phyloP scores from a whole-genome alignment of 2,329 filamentous ascomycete species.

The Claviceps quebecensis region DNA sequence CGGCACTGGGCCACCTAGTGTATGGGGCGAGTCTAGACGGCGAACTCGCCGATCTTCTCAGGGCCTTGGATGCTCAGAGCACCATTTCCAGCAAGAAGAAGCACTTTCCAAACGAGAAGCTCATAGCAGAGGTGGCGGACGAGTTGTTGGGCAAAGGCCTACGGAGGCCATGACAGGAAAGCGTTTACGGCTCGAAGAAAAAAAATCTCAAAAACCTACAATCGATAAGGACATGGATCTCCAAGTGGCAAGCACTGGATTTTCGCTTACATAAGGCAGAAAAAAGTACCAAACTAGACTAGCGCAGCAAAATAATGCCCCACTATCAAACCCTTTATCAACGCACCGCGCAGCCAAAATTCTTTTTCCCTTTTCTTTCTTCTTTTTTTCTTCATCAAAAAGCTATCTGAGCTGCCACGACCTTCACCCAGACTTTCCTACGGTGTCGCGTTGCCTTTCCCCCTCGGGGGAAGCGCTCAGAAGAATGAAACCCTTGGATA shows the following conservation, averaged over 20 bases:
- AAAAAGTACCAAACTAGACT: conserved; percentile 6
- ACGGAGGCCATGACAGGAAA: conserved; percentile 14
- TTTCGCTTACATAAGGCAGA: neutral
- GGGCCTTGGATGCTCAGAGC: conserved; percentile 59
- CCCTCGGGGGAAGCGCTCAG: conserved; percentile 36
- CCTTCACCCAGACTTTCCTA: conserved; percentile 40
- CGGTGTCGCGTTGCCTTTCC: conserved; percentile 51
- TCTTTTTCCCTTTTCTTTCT: conserved; percentile 22
- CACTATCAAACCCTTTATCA: conserved; percentile 13
- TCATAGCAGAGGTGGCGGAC: conserved; percentile 40
- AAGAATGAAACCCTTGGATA: conserved; percentile 45
- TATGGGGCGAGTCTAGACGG: conserved; percentile 58
- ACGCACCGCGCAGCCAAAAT: conserved; percentile 12
- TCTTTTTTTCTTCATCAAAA: conserved; percentile 44
- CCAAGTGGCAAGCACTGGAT: neutral
- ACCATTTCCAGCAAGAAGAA: conserved; percentile 46
- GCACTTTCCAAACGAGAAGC: conserved; percentile 39
- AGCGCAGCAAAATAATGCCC: conserved; percentile 6
- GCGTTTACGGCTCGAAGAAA: neutral
- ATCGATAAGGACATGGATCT: neutral
- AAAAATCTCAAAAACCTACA: neutral
- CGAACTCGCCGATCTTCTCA: conserved; percentile 66
- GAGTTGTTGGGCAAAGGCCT: conserved; percentile 39
- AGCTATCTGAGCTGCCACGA: conserved; percentile 50
- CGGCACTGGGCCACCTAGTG: conserved; percentile 61